phyloP scores from a whole-genome alignment of 2,329 filamentous ascomycete genomes.

The Thermothelomyces thermophilus region DNA sequence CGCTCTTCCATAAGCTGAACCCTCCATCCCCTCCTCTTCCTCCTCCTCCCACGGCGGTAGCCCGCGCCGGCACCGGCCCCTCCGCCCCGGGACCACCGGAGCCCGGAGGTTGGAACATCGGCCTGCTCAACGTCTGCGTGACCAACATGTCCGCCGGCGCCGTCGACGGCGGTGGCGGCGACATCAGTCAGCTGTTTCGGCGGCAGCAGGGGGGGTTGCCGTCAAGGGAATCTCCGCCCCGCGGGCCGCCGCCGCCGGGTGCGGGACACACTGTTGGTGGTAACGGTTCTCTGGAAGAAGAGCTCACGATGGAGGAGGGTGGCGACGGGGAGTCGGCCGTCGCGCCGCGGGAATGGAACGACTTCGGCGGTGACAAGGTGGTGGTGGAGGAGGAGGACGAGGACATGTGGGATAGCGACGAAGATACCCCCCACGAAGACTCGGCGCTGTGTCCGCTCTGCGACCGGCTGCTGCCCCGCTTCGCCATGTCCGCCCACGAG shows the following conservation, averaged over 20 bases:
- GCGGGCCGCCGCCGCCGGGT: no score
- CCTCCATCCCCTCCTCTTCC: conserved; percentile 17
- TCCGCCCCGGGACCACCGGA: no score
- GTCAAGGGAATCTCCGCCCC: conserved; percentile 61
- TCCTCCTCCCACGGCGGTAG: background rate
- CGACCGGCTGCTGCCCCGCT: conserved; percentile 25
- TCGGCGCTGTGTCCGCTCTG: conserved; percentile 23
- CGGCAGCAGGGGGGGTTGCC: conserved; percentile 62
- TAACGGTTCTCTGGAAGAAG: no score
- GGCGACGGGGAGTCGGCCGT: background rate
- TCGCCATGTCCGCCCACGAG: conserved; percentile 27
- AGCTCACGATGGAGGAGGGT: no score
- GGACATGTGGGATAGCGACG: conserved; percentile 1
- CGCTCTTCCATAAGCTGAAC: conserved; percentile 69
- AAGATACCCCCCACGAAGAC: conserved; percentile 8
- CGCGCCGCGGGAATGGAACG: background rate
- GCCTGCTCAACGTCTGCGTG: conserved; percentile 78
- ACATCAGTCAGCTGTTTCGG: conserved; percentile 78
- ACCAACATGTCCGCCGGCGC: conserved; percentile 69
- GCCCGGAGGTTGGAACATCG: conserved; percentile 59
- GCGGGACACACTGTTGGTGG: no score
- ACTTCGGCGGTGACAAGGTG: background rate
- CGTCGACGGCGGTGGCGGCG: conserved; percentile 46
- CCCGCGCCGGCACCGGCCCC: background rate
- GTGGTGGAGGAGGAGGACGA: background rate